phyloP scores from a whole-genome alignment of 495 filamentous ascomycete species.

The Penicillium crystallinum region DNA sequence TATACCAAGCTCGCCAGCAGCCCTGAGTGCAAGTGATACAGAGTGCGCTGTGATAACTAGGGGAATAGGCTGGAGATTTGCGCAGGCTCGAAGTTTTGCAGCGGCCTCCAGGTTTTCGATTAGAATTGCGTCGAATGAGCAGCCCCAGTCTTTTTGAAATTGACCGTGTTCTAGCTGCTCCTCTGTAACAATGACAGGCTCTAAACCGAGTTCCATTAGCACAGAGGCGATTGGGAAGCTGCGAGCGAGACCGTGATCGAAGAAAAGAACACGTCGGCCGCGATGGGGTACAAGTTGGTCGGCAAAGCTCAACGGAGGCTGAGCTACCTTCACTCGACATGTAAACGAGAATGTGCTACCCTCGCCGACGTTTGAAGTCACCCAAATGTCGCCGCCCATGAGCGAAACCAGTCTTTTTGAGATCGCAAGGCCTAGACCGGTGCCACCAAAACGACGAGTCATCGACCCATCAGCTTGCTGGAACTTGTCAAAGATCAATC shows the following conservation, averaged over 20 bases:
- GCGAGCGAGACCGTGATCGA: slow-evolving; percentile 72
- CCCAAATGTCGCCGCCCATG: slow-evolving; percentile 85
- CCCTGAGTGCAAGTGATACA: slow-evolving; percentile 79
- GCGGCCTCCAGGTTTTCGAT: slow-evolving; percentile 84
- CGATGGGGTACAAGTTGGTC: slow-evolving; percentile 76
- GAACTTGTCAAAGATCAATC: slow-evolving; percentile 75
- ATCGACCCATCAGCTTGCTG: slow-evolving; percentile 90
- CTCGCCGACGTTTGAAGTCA: slow-evolving; percentile 73
- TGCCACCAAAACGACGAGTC: slow-evolving; percentile 76
- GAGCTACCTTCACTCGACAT: slow-evolving; percentile 67
- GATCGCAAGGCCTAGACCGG: slow-evolving; percentile 72
- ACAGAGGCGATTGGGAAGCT: slow-evolving; percentile 63
- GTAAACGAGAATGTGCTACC: slow-evolving; percentile 88
- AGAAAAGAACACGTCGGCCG: slow-evolving; percentile 72
- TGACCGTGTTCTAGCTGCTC: slow-evolving; percentile 42
- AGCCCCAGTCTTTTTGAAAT: slow-evolving; percentile 41
- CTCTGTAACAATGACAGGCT: slow-evolving; percentile 64
- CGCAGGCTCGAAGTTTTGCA: slow-evolving; percentile 65
- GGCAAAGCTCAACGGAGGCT: slow-evolving; percentile 64
- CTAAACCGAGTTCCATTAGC: slow-evolving; percentile 64
- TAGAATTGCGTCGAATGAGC: slow-evolving; percentile 80
- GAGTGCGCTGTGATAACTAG: slow-evolving; percentile 81
- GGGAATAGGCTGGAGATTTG: slow-evolving; percentile 85
- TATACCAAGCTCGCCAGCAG: slow-evolving; percentile 86
- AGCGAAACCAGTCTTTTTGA: slow-evolving; percentile 69